Base-by-base conservation (phyloP, 2,329 filamentous ascomycete species). In the Phyllosticta citrichinensis region DNA sequence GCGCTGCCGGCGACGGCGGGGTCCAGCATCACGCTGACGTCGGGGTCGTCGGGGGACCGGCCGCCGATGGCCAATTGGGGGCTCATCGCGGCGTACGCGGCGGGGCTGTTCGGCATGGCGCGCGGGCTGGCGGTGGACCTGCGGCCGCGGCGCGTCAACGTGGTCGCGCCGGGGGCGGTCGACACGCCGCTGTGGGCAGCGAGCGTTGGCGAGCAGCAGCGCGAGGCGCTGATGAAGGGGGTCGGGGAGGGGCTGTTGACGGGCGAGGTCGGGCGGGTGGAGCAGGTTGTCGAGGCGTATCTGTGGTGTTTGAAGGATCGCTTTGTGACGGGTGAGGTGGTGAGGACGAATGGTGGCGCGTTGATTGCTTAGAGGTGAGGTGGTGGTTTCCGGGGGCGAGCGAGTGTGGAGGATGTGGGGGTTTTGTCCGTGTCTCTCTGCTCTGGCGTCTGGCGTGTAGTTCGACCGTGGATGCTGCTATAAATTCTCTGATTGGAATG, bases 131-230 rank as follows among this genome's bases (percentile, higher is more conserved):
- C 86, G 1, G 66, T 87, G 33, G 85, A 88, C 66, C 67, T 89
- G 60, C 79, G 78, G 64, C 86, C 86, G 0, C 71, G 87, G 9
- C 74, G 87, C 1, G 84, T 87, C 25, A 89, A 89, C 67, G 68
- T 80, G 0, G 81, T 88, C 1, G 75, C 72, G 58, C 83, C 84
- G 0, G 86, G 85, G 0, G 73, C 76, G 0, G 76, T 79, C 30
- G 70, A 77, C 50, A 79, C 77, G 14, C 73, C 74, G 64, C 62
- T 79, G 5, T 80, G 77, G 77, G 62, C 67, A 67, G 55, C 17
- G 40, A n/a, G 6, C 5, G 63, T 71, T 52, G 57, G 53, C 0
- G 66, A 68, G 60, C 71, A 68, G 53, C 60, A 68, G 60, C 70
- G 66, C 60, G 52, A 63, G 56, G 54, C 56, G 40, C 57, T 70